Evolutionary conservation across 345 rosid genomes (phyloP).

Genomic region (Eutrema heterophyllum): DNA sequence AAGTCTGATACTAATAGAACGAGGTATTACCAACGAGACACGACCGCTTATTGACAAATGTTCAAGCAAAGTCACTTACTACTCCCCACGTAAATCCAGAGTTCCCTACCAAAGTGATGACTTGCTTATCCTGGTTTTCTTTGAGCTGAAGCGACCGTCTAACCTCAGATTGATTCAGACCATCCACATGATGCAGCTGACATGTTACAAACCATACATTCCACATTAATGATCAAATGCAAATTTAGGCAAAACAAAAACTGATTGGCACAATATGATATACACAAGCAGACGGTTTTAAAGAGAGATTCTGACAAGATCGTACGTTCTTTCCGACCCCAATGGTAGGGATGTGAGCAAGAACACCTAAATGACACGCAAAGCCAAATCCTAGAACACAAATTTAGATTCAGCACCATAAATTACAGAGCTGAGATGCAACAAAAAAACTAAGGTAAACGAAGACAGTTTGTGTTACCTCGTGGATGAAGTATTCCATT

Average conservation of each 20-base stretch:
- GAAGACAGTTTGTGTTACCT: conserved; percentile 37
- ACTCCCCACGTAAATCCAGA: conserved; percentile 74
- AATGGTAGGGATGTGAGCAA: conserved; percentile 70
- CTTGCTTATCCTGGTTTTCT: conserved; percentile 38
- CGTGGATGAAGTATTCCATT: conserved; percentile 94
- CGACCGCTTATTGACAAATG: background rate
- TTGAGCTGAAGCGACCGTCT: conserved; percentile 47
- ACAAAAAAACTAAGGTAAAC: background rate
- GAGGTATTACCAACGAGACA: background rate
- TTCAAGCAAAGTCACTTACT: conserved; percentile 43
- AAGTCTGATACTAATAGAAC: background rate
- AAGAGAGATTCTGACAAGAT: background rate
- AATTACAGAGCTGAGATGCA: conserved; percentile 3
- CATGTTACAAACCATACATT: conserved; percentile 3
- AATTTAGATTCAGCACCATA: background rate
- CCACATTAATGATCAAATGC: background rate
- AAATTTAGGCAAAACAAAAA: background rate
- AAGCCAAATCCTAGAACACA: conserved; percentile 69
- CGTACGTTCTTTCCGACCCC: conserved; percentile 83
- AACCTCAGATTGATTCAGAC: conserved; percentile 58
- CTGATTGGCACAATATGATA: background rate
- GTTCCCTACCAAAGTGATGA: conserved; percentile 54
- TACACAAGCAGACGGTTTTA: background rate
- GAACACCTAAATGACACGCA: conserved; percentile 85
- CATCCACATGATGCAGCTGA: conserved; percentile 90